Conservation (phyloP, 768 basidiomycete genomes). For the Boletus reticulatus region DNA sequence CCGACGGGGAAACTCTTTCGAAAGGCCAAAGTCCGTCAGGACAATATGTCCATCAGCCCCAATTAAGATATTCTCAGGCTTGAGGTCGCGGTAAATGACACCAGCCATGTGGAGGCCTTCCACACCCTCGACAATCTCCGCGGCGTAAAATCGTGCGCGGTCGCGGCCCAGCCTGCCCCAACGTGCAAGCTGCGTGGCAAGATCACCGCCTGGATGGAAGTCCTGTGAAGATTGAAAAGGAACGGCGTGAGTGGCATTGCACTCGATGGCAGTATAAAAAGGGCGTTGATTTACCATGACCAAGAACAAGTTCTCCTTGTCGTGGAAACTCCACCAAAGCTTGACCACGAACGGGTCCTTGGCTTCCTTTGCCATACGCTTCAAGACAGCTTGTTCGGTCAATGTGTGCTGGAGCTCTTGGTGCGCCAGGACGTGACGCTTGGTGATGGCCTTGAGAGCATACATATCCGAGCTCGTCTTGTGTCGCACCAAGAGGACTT, state of each 20-base stretch:
- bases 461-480: constrained; percentile 70
- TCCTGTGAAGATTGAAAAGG: constrained; percentile 47
- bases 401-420: constrained; percentile 96
- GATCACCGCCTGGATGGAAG: constrained; percentile 94
- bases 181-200: constrained; percentile 95
- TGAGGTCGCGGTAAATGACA: constrained; percentile 96
- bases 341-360: constrained; percentile 94
- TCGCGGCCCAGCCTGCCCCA: constrained; percentile 94
- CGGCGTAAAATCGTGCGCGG: constrained; percentile 94
- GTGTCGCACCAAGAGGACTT: constrained; percentile 88
- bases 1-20: constrained; percentile 81
- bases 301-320: constrained; percentile 94
- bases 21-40: constrained; percentile 94
- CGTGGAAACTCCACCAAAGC: constrained; percentile 97
- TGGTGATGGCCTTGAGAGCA: constrained; percentile 97
- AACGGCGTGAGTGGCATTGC: constrained; percentile 10
- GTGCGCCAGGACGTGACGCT: constrained; percentile 93
- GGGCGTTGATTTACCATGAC: constrained; percentile 68
- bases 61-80: constrained; percentile 96
- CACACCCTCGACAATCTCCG: constrained; percentile 95
- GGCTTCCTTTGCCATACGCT: constrained; percentile 86
- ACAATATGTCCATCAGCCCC: constrained; percentile 94
- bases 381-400: constrained; percentile 94
- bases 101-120: constrained; percentile 92
- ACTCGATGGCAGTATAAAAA: constrained; percentile 12